Evolutionary conservation across 371 early-diverging fungal genomes (phyloP), one percentile per base, ranked within the genome.

Genomic region (Polyrhizophydium stewartii): DNA sequence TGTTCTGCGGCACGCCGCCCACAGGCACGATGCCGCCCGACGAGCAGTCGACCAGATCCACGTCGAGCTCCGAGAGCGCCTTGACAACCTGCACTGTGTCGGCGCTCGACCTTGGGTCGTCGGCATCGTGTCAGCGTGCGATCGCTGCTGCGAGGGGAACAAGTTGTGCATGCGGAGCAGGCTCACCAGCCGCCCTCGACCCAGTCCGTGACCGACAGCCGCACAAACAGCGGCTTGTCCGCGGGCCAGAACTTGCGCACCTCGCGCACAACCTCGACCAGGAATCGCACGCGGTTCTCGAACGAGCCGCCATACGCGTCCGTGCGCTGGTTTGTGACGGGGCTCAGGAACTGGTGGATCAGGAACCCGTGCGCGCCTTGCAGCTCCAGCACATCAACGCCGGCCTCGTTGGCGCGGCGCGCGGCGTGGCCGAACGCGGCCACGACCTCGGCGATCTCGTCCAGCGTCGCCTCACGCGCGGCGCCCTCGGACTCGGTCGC

Each of bases 151-250:
- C 35, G 7, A 3, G 7, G 13, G 35, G 13, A 35, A 35, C 35
- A 13, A 35, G 7, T 13, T n/a, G n/a, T n/a, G n/a, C n/a, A n/a
- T n/a, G 7, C 35, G 13, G 35, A 35, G 13, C 3, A 3, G 35
- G 13, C 35, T 35, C 35, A 25, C 59, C 66, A 58, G 17, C 72
- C 72, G 76, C 81, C 89, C 19, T 64, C 65, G n/a, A 41, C 58
- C 68, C 81, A 83, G 52, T 94, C 92, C 0, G 85, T 74, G 30
- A 81, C 77, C 10, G 90, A 92, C 1, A 94, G 57, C 33, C 93
- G 85, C 56, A 91, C 77, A 63, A 89, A 92, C 40, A 92, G 68
- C 0, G 94, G 91, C 59, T 90, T 90, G 21, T 86, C 71, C 13
- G 75, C 65, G 0, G 92, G 90, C 87, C 89, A 92, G 43, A 21